These are phyloP conservation scores for Paecilomyces niveus DNA, from an alignment of 2,329 filamentous ascomycete species.

Conservation along the genomic window DNA sequence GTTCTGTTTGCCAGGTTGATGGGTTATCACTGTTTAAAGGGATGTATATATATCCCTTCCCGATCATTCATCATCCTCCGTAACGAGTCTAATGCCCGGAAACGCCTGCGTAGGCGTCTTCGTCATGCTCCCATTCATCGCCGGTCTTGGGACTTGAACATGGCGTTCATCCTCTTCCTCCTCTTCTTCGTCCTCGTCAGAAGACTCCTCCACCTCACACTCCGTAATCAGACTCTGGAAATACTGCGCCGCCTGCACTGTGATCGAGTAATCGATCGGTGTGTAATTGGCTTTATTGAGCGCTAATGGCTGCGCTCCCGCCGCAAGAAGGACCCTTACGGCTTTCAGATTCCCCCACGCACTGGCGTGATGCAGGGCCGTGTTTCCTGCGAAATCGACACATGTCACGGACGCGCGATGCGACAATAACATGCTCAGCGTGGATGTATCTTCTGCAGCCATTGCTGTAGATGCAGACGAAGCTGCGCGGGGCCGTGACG, in stretches of 20 bases:
- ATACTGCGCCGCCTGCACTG: slow-evolving; percentile 77
- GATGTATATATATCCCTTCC: too few relatives aligned
- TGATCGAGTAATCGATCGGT: slow-evolving; percentile 74
- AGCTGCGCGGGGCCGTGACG: neutral
- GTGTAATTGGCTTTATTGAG: slow-evolving; percentile 75
- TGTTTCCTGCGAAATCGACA: slow-evolving; percentile 70
- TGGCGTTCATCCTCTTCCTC: neutral
- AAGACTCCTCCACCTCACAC: neutral
- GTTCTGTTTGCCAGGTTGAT: too few relatives aligned
- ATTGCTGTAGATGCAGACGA: slow-evolving; percentile 7
- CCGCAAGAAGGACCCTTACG: slow-evolving; percentile 67
- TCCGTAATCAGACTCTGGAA: slow-evolving; percentile 70
- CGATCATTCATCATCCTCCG: neutral
- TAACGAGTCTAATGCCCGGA: neutral
- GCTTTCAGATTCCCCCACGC: slow-evolving; percentile 74
- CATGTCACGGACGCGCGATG: slow-evolving; percentile 43
- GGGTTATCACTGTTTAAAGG: too few relatives aligned
- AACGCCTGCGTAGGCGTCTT: neutral
- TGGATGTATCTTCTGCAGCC: slow-evolving; percentile 18
- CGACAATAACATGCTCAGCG: slow-evolving; percentile 19
- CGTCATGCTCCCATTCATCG: neutral
- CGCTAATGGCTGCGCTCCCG: slow-evolving; percentile 66
- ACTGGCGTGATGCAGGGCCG: slow-evolving; percentile 77
- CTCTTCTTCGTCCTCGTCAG: neutral
- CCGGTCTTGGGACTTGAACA: neutral